Conservation (phyloP, 495 filamentous ascomycete species). For the Aspergillus affinis region DNA sequence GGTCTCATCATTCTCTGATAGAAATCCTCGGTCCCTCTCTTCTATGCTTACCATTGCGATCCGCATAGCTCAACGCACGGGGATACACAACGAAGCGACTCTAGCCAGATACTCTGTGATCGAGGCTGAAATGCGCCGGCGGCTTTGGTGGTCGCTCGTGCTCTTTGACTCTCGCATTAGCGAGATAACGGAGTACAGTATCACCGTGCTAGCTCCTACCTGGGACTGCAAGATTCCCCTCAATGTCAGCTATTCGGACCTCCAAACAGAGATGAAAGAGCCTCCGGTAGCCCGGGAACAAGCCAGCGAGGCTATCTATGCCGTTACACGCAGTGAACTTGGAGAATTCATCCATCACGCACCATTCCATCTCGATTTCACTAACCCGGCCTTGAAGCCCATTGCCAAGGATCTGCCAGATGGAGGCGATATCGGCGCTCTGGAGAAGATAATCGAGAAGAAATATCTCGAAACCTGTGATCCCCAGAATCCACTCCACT, state of each 20-base stretch:
- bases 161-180: slow-evolving; percentile 52
- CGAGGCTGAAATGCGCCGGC: slow-evolving; percentile 58
- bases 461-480: slow-evolving; percentile 49
- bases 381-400: slow-evolving; percentile 44
- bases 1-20: slow-evolving; percentile 47
- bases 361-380: slow-evolving; percentile 51
- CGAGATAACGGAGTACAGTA: slow-evolving; percentile 43
- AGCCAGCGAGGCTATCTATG: slow-evolving; percentile 53
- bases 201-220: slow-evolving; percentile 41
- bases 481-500: slow-evolving; percentile 51
- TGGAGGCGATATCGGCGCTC: slow-evolving; percentile 26
- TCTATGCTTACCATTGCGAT: slow-evolving; percentile 53
- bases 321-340: slow-evolving; percentile 48
- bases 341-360: slow-evolving; percentile 48
- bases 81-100: slow-evolving; percentile 47
- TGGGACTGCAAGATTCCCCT: slow-evolving; percentile 57
- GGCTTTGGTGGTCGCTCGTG: slow-evolving; percentile 60
- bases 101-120: slow-evolving; percentile 33
- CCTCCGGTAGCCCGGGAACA: slow-evolving; percentile 32
- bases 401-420: slow-evolving; percentile 32
- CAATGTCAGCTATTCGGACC: slow-evolving; percentile 57
- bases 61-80: slow-evolving; percentile 55
- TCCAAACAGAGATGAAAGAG: slow-evolving; percentile 50
- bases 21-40: slow-evolving; percentile 52
- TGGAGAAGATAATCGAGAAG: slow-evolving; percentile 48